These are phyloP conservation scores for Beauveria scarabaeidicola DNA, from an alignment of 2,329 filamentous ascomycete species.

Conservation along the genomic window DNA sequence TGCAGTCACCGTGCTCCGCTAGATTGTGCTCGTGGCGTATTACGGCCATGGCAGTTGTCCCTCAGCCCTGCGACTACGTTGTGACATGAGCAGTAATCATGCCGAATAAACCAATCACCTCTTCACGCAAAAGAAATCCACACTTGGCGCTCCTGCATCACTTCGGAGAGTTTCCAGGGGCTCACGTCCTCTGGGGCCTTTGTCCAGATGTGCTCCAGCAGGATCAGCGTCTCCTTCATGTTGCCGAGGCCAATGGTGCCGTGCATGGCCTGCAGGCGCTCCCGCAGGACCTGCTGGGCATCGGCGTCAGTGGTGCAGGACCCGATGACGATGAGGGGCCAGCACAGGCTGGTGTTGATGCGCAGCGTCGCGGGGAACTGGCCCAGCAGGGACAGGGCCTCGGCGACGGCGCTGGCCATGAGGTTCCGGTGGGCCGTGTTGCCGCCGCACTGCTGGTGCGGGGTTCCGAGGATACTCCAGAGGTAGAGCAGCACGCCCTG, in stretches of 20 bases:
- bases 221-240: slow-evolving; percentile 32
- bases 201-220: slow-evolving; percentile 36
- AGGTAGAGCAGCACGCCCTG: slow-evolving; percentile 37
- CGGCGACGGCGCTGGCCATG: slow-evolving; percentile 21
- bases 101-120: background rate
- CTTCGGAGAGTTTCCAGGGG: slow-evolving; percentile 35
- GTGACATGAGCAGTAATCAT: background rate
- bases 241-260: slow-evolving; percentile 35
- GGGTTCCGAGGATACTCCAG: slow-evolving; percentile 25
- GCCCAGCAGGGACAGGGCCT: slow-evolving; percentile 23
- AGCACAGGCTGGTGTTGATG: slow-evolving; percentile 33
- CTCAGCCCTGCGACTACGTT: too few relatives aligned
- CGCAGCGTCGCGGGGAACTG: slow-evolving; percentile 24
- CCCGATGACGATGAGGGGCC: slow-evolving; percentile 30
- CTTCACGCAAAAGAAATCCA: slow-evolving; percentile 40
- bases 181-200: slow-evolving; percentile 22
- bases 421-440: slow-evolving; percentile 18
- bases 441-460: slow-evolving; percentile 15
- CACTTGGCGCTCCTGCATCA: slow-evolving; percentile 38
- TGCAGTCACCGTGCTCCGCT: background rate
- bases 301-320: slow-evolving; percentile 26
- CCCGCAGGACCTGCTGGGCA: slow-evolving; percentile 28
- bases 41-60: too few relatives aligned
- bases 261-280: slow-evolving; percentile 26
- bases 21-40: background rate